phyloP scores from a whole-genome alignment of 306 rosid genomes.

The Castanopsis chinensis region DNA sequence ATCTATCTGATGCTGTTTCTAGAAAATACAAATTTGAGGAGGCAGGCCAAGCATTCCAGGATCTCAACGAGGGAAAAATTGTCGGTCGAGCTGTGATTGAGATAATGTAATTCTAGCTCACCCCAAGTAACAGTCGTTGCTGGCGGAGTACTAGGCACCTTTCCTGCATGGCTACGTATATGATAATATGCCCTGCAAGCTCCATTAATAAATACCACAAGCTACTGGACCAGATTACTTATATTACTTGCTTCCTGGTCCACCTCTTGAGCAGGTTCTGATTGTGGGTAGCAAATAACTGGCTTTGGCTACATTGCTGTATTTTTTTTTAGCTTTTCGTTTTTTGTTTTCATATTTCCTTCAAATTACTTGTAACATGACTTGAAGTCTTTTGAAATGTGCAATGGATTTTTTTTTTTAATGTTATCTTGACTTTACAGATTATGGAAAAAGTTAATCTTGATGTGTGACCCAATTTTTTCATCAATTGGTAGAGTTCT shows the following conservation, averaged over 20 bases:
- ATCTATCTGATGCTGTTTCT: constrained; percentile 71
- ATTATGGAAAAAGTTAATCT: not conserved
- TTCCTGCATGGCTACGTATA: not conserved
- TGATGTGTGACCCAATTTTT: not conserved
- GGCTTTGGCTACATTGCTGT: not conserved
- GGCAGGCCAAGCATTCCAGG: constrained; percentile 66
- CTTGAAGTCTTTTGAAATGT: not conserved
- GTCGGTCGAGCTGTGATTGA: constrained; percentile 83
- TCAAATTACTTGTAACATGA: not conserved
- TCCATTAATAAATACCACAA: not conserved
- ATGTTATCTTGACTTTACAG: not conserved
- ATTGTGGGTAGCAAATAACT: not conserved
- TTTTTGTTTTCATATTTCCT: not conserved
- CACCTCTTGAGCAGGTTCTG: not conserved
- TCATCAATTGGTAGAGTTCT: too few relatives aligned
- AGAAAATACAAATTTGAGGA: constrained; percentile 81
- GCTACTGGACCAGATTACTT: too few relatives aligned
- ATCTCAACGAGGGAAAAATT: constrained; percentile 73
- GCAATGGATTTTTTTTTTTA: not conserved
- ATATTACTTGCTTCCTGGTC: not conserved
- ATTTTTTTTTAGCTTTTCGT: not conserved
- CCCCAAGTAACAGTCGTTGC: constrained; percentile 15
- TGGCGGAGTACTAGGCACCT: not conserved
- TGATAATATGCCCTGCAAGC: not conserved
- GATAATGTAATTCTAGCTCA: constrained; percentile 37